Evolutionary conservation across 2,329 filamentous ascomycete genomes (phyloP).

Genomic region (Exophiala phaeomuriformis): DNA sequence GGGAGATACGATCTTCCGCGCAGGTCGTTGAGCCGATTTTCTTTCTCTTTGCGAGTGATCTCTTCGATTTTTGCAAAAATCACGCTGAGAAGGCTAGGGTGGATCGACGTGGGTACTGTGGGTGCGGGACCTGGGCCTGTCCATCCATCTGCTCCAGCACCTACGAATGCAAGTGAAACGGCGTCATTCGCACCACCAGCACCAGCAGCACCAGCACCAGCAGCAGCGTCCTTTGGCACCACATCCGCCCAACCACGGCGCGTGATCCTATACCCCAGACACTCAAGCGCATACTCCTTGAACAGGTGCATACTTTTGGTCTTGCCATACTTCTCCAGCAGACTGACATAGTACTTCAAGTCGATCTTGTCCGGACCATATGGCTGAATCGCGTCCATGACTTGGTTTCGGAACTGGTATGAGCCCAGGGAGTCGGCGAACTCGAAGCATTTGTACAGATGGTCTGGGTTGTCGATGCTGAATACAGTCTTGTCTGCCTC

Average conservation of each 20-base stretch:
- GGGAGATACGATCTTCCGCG: background rate
- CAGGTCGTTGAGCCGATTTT: no score
- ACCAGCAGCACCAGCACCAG: background rate
- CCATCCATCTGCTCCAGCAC: no score
- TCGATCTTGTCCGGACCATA: no score
- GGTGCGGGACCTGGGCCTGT: no score
- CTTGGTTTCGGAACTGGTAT: constrained; percentile 3
- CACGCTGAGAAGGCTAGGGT: no score
- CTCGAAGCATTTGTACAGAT: background rate
- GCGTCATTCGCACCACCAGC: background rate
- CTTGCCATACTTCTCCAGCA: background rate
- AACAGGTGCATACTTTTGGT: background rate
- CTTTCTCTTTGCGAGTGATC: no score
- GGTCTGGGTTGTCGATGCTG: background rate
- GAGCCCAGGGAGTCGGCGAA: constrained; percentile 10
- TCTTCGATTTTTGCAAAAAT: no score
- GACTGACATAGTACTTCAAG: no score
- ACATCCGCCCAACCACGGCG: constrained; percentile 2
- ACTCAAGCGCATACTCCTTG: constrained; percentile 8
- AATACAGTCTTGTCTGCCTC: background rate
- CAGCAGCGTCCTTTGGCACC: background rate
- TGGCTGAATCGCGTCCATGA: constrained; percentile 9
- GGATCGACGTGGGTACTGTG: no score
- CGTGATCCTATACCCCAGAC: constrained; percentile 6
- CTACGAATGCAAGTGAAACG: no score